These are phyloP conservation scores for Chlamydomonas incerta DNA, from an alignment of 139 green algal species.

Conservation along the genomic window DNA sequence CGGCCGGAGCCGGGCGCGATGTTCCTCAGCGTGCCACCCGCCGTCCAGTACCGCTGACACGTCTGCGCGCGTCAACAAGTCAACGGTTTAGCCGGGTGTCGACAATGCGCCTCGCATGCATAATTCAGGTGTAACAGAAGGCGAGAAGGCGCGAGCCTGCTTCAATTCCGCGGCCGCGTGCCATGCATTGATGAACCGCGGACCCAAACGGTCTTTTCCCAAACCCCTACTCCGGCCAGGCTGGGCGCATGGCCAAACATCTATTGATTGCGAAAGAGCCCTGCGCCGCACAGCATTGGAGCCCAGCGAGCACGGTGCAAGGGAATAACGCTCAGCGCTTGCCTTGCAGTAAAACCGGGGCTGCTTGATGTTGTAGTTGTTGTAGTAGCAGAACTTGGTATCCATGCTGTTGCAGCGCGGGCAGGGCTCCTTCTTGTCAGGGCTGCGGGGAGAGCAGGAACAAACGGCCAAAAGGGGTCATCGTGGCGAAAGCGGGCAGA, in stretches of 20 bases:
- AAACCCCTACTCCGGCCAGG: too few species aligned
- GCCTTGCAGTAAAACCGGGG: slow-evolving; percentile 93
- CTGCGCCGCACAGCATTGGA: not conserved
- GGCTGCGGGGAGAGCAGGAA: not conserved
- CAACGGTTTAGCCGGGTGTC: too few species aligned
- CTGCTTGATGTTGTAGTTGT: slow-evolving; percentile 98
- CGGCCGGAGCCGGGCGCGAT: slow-evolving; percentile 86
- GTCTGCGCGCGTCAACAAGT: slow-evolving; percentile 44
- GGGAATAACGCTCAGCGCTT: not conserved
- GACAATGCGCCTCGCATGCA: too few species aligned
- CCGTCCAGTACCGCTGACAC: slow-evolving; percentile 95
- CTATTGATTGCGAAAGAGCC: not conserved
- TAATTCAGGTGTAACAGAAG: too few species aligned
- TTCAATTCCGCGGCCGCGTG: too few species aligned
- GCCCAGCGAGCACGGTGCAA: not conserved
- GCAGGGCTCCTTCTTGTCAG: slow-evolving; percentile 61
- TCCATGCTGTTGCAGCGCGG: slow-evolving; percentile 84
- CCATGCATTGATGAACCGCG: too few species aligned
- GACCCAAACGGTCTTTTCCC: too few species aligned
- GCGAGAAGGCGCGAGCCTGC: too few species aligned
- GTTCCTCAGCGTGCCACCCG: slow-evolving; percentile 90
- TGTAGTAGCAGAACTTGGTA: slow-evolving; percentile 99
- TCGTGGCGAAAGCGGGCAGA: too few species aligned
- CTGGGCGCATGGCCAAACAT: too few species aligned
- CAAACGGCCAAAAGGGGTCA: too few species aligned